Evolutionary conservation across 768 basidiomycete genomes (phyloP).

Genomic region (Mycena albidolilacea): DNA sequence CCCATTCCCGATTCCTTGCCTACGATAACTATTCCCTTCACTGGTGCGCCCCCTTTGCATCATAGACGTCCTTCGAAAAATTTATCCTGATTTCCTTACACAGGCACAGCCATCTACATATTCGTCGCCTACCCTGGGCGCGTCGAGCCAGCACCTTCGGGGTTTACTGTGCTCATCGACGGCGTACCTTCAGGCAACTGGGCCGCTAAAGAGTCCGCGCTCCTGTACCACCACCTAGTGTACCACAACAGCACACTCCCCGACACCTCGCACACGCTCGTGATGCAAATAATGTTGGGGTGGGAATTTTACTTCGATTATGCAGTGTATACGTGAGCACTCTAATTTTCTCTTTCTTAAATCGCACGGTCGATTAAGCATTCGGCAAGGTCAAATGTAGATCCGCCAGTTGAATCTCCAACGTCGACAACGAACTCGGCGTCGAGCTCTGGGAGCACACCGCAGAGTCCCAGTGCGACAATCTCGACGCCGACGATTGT

Average conservation of each 20-base stretch:
- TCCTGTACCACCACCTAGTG: neutral
- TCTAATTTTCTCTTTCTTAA: no score
- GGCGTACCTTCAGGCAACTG: neutral
- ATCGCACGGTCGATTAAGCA: no score
- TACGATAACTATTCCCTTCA: constrained; percentile 12
- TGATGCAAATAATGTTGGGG: constrained; percentile 14
- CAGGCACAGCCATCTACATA: constrained; percentile 18
- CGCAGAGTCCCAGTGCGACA: neutral
- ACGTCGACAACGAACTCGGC: neutral
- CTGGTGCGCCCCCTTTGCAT: neutral
- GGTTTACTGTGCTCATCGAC: constrained; percentile 3
- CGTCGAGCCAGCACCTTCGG: neutral
- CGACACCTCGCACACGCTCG: neutral
- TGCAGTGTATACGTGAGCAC: neutral
- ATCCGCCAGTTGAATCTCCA: neutral
- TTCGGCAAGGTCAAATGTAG: neutral
- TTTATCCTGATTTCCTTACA: no score
- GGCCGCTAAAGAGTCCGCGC: neutral
- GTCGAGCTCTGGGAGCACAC: neutral
- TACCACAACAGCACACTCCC: neutral
- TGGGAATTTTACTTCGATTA: constrained; percentile 7
- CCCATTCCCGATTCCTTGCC: neutral
- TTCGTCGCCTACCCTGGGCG: constrained; percentile 19
- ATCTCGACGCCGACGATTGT: constrained; percentile 3
- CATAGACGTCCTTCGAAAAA: no score